Base-by-base conservation (phyloP, 179 eudicot species). In the Silene vulgaris region DNA sequence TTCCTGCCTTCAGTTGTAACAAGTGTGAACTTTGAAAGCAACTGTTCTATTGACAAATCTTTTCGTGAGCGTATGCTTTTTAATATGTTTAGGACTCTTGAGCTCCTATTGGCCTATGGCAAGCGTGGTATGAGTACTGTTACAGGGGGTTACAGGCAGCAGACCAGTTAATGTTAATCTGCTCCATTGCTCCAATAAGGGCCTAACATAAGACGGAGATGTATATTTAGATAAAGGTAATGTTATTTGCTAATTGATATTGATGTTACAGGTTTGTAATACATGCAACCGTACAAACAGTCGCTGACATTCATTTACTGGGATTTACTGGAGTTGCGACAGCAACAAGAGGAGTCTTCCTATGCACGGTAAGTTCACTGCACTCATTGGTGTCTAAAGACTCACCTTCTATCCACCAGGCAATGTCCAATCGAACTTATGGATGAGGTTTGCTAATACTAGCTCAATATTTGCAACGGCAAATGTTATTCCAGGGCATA, bases 51-150 rank as follows among this genome's bases (percentile, higher is more conserved):
- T 65, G 19, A 2, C 14, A 17, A 20, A 67, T 64, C 37, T 64
- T 68, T 84, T 8, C 84, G 3, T 90, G 89, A 26, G 78, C 65
- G 69, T 86, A 89, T 37, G 0, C 60, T 20, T 89, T 77, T 16
- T 88, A 87, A 57, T 89, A 54, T 32, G 74, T 75, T 90, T 92
- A 87, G 6, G 75, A 72, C 59, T 77, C 29, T 73, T 1, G 87
- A 81, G 43, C 88, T 89, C 74, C 92, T 88, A 8, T 64, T 86
- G 64, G 23, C 91, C 84, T 69, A 79, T 85, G 28, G 77, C 82
- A 56, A 90, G 90, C 48, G 12, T 6, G 97, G 95, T 65, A 91
- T 74, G 8, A 91, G 69, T 20, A 87, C 82, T 0, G 92, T 91
- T 12, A 79, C 86, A 0, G 90, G 85, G 3, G 92, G 91, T 23